Conservation (phyloP, 805 yeast genomes). For the Yarrowia osloensis region DNA sequence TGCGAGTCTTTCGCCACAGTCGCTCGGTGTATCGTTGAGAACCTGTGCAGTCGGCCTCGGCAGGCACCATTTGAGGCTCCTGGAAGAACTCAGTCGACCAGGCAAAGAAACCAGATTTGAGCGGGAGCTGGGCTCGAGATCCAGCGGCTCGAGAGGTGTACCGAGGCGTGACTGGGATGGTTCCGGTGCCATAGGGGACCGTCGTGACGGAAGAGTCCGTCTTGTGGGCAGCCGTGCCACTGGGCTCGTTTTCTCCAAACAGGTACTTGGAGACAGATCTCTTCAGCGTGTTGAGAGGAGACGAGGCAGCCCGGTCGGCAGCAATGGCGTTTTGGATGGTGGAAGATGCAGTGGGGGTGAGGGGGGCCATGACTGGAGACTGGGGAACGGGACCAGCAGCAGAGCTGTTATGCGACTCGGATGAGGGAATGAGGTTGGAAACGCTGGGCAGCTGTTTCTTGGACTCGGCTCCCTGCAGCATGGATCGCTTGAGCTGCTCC, state of each 20-base stretch:
- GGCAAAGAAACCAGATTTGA: slow-evolving; percentile 45
- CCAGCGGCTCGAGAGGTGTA: slow-evolving; percentile 35
- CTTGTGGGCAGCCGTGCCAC: background rate
- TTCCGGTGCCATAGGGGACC: slow-evolving; percentile 41
- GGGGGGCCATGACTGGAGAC: slow-evolving; percentile 8
- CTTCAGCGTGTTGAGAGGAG: slow-evolving; percentile 32
- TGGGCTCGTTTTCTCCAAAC: slow-evolving; percentile 5
- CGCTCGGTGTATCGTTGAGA: slow-evolving; percentile 79
- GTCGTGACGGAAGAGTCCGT: slow-evolving; percentile 36
- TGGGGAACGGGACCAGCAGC: background rate
- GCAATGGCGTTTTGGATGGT: slow-evolving; percentile 21
- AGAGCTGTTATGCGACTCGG: background rate
- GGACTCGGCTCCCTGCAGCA: background rate
- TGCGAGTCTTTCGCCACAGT: slow-evolving; percentile 86
- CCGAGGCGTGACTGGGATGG: slow-evolving; percentile 40
- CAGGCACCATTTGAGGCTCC: slow-evolving; percentile 88
- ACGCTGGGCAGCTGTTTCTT: slow-evolving; percentile 1
- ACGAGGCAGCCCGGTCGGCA: slow-evolving; percentile 3
- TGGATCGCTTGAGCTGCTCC: slow-evolving; percentile 43
- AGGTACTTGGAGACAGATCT: slow-evolving; percentile 37
- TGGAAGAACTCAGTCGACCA: slow-evolving; percentile 82
- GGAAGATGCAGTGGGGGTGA: slow-evolving; percentile 27
- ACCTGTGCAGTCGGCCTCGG: slow-evolving; percentile 89
- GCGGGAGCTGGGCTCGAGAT: slow-evolving; percentile 40
- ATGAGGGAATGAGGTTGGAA: background rate